Base-by-base conservation (phyloP, 2,329 filamentous ascomycete genomes). In the Aspergillus sp. region DNA sequence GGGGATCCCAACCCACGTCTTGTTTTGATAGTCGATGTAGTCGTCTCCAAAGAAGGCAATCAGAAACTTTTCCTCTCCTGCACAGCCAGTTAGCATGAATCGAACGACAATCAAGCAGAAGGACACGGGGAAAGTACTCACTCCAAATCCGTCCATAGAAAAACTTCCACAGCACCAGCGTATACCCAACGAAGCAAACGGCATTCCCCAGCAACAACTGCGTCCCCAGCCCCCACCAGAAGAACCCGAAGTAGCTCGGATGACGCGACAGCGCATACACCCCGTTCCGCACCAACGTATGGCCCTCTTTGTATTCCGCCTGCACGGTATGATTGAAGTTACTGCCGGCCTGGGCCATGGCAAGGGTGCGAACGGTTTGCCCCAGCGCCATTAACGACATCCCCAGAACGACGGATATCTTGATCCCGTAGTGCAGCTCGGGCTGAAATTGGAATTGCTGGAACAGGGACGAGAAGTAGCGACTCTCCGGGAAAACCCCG, bases 241-340 rank as follows among this genome's bases (percentile, higher is more conserved):
- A 98, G 73, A 96, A 98, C 3, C 91, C 93, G 72, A 97, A 96
- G 69, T 98, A 98, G 49, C 85, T 86, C 8, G 93, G 93, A 67
- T 98, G 93, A 27, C 93, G 75, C 44, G 94, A 72, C 40, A 78
- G 66, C 5, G 73, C 72, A 66, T 97, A 98, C 32, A 97, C 72
- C 0, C 93, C 93, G 29, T 73, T 74, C 0, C 85, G 94, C 2
- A 98, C 86, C n/a, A 98, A 77, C 41, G 75, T 74, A 66, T 98
- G 93, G 1, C 80, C 81, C 3, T 81, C 77, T 59, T 82, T 85
- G 51, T 74, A 80, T 52, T 79, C 68, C 40, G 70, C 80, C 67
- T 93, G 88, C 6, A 96, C 82, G 32, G 82, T 81, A 51, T 91
- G 93, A 61, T 94, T 95, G 77, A 98, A 98, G 62, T 87, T 95